These are phyloP conservation scores for Arthrinium puccinioides DNA, from an alignment of 2,329 filamentous ascomycete species.

Conservation along the genomic window DNA sequence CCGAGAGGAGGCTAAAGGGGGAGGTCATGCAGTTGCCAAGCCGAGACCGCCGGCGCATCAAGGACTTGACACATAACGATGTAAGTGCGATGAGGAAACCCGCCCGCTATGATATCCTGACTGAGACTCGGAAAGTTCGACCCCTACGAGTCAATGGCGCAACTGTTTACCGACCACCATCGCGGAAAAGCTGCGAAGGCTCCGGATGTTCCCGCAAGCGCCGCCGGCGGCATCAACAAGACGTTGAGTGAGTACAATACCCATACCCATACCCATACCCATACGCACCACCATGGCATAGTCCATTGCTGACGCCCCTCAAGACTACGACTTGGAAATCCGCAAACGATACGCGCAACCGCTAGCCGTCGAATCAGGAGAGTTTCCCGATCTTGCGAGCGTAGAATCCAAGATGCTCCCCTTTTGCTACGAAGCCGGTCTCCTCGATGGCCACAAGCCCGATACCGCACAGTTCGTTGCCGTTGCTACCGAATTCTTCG, in stretches of 20 bases:
- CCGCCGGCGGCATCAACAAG: constrained; percentile 57
- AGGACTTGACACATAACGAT: constrained; percentile 56
- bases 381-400: constrained; percentile 58
- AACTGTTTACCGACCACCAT: constrained; percentile 43
- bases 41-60: constrained; percentile 58
- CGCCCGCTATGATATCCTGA: not conserved
- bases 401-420: constrained; percentile 61
- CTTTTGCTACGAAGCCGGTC: constrained; percentile 59
- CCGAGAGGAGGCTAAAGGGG: constrained; percentile 58
- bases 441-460: constrained; percentile 48
- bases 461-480: constrained; percentile 60
- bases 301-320: not conserved
- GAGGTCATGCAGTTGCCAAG: constrained; percentile 66
- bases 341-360: constrained; percentile 58
- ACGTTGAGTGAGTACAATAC: constrained; percentile 60
- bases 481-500: constrained; percentile 58
- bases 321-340: constrained; percentile 61
- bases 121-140: constrained; percentile 35
- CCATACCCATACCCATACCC: constrained; percentile 3
- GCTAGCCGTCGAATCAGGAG: constrained; percentile 59
- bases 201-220: constrained; percentile 59
- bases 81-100: constrained; percentile 30
- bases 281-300: constrained; percentile 6
- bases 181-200: constrained; percentile 35
- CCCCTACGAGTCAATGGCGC: constrained; percentile 45